Conservation (phyloP, 2,329 filamentous ascomycete species). For the Fusarium avenaceum region DNA sequence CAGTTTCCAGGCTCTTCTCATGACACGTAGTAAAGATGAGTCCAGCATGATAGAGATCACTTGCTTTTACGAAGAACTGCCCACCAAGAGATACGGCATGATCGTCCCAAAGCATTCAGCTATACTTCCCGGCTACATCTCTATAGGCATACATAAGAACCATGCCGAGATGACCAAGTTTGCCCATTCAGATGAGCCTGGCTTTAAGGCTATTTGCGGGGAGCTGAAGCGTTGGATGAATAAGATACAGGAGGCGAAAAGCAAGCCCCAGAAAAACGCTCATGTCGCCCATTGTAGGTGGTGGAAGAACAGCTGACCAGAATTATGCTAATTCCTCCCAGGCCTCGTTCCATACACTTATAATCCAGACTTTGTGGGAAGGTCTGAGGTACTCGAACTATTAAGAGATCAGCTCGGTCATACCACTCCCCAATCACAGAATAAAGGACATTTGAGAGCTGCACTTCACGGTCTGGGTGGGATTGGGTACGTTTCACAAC, state of each 20-base stretch:
- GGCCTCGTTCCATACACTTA: conserved; percentile 30
- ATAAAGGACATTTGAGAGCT: neutral
- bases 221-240: conserved; percentile 31
- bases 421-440: rapidly evolving
- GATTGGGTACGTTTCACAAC: conserved; percentile 24
- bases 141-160: conserved; percentile 21
- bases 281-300: neutral
- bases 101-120: conserved; percentile 37
- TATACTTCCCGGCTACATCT: conserved; percentile 19
- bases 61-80: conserved; percentile 43
- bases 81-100: conserved; percentile 5
- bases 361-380: conserved; percentile 33
- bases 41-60: conserved; percentile 15
- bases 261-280: neutral
- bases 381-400: conserved; percentile 11
- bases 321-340: neutral
- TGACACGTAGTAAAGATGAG: neutral
- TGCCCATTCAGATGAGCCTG: conserved; percentile 6
- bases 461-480: conserved; percentile 36
- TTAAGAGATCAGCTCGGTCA: conserved; percentile 19
- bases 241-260: neutral
- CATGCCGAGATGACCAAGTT: conserved; percentile 37
- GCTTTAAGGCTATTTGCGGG: conserved; percentile 4
- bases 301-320: neutral
- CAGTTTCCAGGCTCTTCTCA: conserved; percentile 28